phyloP scores from a whole-genome alignment of 257 asterid genomes.

The Apocynum venetum region DNA sequence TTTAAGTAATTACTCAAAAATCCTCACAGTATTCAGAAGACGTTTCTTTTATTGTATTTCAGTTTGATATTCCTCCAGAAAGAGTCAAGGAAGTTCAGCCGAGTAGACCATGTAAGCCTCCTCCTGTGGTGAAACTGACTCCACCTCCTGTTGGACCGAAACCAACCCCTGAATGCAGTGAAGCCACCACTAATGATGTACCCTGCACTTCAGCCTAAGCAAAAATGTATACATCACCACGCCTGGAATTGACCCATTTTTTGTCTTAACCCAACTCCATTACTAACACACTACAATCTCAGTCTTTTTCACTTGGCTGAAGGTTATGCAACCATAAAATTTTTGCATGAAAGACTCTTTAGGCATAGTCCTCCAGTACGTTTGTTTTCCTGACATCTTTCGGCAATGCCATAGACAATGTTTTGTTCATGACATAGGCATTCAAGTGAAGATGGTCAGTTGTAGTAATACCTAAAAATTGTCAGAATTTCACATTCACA shows the following conservation, averaged over 20 bases:
- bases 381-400: not conserved
- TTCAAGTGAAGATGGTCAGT: not conserved
- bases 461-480: not conserved
- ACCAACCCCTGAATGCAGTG: constrained; percentile 18
- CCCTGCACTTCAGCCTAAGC: constrained; percentile 52
- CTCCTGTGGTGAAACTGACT: constrained; percentile 38
- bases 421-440: not conserved
- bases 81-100: constrained; percentile 46
- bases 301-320: not conserved
- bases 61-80: constrained; percentile 60
- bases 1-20: not conserved
- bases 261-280: not conserved
- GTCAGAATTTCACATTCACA: not conserved
- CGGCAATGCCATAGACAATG: not conserved
- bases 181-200: constrained; percentile 31
- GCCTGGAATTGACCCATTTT: not conserved
- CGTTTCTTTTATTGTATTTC: constrained; percentile 26
- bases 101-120: constrained; percentile 43
- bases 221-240: not conserved
- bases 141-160: constrained; percentile 28
- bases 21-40: not conserved
- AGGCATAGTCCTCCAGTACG: not conserved
- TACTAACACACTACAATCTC: not conserved
- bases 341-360: not conserved
- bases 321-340: not conserved